These are phyloP conservation scores for Pisolithus albus DNA, from an alignment of 768 basidiomycete species.

Conservation along the genomic window DNA sequence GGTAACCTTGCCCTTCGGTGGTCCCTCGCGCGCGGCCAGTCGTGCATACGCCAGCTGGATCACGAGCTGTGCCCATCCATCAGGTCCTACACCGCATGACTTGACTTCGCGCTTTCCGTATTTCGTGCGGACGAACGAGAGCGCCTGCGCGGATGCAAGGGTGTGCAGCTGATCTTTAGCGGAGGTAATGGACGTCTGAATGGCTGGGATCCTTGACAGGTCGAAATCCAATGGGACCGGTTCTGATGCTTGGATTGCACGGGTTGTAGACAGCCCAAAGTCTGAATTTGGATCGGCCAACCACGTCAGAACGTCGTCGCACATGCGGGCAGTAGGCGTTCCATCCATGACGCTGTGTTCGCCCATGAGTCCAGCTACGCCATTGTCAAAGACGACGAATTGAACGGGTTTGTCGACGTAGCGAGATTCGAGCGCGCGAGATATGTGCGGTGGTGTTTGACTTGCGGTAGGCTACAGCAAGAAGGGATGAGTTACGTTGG, in stretches of 20 bases:
- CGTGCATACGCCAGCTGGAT: constrained; percentile 85
- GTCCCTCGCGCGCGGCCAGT: constrained; percentile 35
- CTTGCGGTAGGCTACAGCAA: constrained; percentile 18
- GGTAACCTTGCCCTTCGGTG: constrained; percentile 13
- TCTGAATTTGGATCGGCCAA: constrained; percentile 60
- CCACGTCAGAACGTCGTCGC: constrained; percentile 59
- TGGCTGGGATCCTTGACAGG: constrained; percentile 34
- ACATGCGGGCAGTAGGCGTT: constrained; percentile 70
- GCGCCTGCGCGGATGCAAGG: constrained; percentile 56
- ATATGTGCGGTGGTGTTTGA: constrained; percentile 9
- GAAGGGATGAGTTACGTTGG: background rate
- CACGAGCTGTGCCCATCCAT: constrained; percentile 92
- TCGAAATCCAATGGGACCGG: constrained; percentile 61
- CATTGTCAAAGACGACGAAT: constrained; percentile 81
- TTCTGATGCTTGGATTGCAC: constrained; percentile 10
- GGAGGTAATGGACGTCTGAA: constrained; percentile 40
- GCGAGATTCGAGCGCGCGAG: constrained; percentile 58
- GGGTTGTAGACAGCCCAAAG: constrained; percentile 35
- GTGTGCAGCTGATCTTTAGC: constrained; percentile 51
- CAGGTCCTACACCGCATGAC: constrained; percentile 81
- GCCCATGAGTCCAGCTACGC: constrained; percentile 79
- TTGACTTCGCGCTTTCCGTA: constrained; percentile 90
- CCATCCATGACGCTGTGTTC: constrained; percentile 93
- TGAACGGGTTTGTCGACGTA: constrained; percentile 91
- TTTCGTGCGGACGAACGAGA: constrained; percentile 55